phyloP scores from a whole-genome alignment of 1,139 yeast genomes.

The Nakaseomyces kungkrabaensis region DNA sequence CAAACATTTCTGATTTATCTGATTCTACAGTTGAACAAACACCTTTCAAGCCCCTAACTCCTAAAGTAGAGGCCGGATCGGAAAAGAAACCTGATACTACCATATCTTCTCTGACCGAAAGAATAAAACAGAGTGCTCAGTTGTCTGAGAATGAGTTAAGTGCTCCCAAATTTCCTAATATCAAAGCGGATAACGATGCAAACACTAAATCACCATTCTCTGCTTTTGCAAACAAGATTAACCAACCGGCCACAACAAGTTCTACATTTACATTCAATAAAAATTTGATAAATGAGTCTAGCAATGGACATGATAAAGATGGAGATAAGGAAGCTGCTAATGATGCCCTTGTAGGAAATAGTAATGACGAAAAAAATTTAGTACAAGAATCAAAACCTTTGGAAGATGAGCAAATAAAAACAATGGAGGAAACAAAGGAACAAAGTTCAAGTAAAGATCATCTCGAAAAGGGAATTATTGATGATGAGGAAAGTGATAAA shows the following conservation, averaged over 20 bases:
- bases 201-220: constrained; percentile 18
- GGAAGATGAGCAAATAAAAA: too few species aligned
- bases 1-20: constrained; percentile 4
- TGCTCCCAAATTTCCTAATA: constrained; percentile 5
- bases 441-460: too few species aligned
- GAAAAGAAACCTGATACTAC: background rate
- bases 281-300: background rate
- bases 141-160: constrained; percentile 9
- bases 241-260: constrained; percentile 7
- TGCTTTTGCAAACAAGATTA: constrained; percentile 15
- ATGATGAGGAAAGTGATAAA: too few species aligned
- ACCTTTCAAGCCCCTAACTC: constrained; percentile 4
- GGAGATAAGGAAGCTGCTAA: background rate
- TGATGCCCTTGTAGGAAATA: too few species aligned
- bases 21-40: constrained; percentile 20
- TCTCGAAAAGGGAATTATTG: too few species aligned
- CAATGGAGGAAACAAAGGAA: too few species aligned
- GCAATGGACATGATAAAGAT: background rate
- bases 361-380: too few species aligned
- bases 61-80: background rate
- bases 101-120: constrained; percentile 18
- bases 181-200: background rate
- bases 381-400: too few species aligned
- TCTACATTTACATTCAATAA: constrained; percentile 14
- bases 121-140: constrained; percentile 24